Evolutionary conservation across 805 yeast species (phyloP).

Genomic region (Cyberlindnera veronae): DNA sequence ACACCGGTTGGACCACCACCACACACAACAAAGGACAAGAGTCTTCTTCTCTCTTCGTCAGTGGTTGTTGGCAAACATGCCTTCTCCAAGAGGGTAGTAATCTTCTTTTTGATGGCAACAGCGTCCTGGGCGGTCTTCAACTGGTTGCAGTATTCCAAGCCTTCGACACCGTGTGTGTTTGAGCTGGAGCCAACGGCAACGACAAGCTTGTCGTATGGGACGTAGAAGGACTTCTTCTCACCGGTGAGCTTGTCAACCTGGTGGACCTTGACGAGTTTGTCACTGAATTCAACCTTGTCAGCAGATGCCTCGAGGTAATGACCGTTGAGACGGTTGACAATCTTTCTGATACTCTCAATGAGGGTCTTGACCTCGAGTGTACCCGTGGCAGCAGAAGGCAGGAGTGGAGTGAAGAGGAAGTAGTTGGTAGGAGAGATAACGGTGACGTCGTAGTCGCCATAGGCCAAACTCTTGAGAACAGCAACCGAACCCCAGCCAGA

Average conservation of each 20-base stretch:
- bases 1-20: conserved; percentile 81
- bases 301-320: conserved; percentile 64
- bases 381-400: conserved; percentile 70
- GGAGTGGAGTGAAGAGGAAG: conserved; percentile 64
- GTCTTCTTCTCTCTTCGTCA: conserved; percentile 57
- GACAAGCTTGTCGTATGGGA: conserved; percentile 69
- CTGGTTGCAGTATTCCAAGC: conserved; percentile 57
- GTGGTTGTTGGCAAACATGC: conserved; percentile 66
- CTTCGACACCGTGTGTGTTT: conserved; percentile 68
- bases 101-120: conserved; percentile 48
- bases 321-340: conserved; percentile 49
- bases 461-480: conserved; percentile 46
- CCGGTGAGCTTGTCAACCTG: conserved; percentile 41
- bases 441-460: conserved; percentile 59
- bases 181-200: conserved; percentile 67
- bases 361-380: conserved; percentile 62
- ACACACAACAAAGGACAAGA: conserved; percentile 62
- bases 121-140: conserved; percentile 69
- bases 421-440: conserved; percentile 68
- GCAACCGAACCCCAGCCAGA: conserved; percentile 74
- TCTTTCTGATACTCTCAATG: conserved; percentile 59
- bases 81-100: conserved; percentile 51
- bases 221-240: conserved; percentile 44
- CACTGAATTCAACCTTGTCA: conserved; percentile 52
- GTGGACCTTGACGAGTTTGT: conserved; percentile 54